Base-by-base conservation (phyloP, 1,139 yeast species). In the Tardiomyces blankii region DNA sequence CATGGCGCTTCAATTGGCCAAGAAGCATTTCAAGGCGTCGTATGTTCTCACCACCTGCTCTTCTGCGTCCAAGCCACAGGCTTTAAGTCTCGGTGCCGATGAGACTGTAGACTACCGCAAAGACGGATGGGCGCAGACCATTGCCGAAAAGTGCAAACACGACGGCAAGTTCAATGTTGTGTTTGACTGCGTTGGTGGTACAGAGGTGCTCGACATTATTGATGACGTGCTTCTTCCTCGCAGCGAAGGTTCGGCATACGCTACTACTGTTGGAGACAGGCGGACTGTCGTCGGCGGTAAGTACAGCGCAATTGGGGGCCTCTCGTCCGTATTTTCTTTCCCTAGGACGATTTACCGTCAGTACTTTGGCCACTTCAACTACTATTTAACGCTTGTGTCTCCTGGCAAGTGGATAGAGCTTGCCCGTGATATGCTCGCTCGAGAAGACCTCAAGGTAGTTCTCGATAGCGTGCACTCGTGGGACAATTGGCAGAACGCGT, bases 1-100 rank as follows among this genome's bases (percentile, higher is more conserved):
- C 51, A 72, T 68, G 63, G 71, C 74, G 3, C 67, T 77, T 25
- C 85, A 80, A 56, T 55, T 82, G 23, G 72, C 80, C 18, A 77
- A 74, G 52, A 59, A 67, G 18, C 61, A 67, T 65, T 71, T 35
- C 39, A 9, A 16, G n/a, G 18, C 19, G 4, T 14, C 59, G 27
- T 71, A 72, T 46, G 65, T 80, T 6, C 74, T 73, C 1, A 73
- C 70, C 28, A 64, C 72, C 3, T 71, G 76, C 50, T 71, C 75
- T 9, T 50, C 66, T 1, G 52, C 56, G 2, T 65, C 79, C 16
- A 62, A 64, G n/a, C 69, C 63, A 4, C 54, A 69, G 38, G 74
- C 75, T 40, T 62, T 60, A 45, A 56, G 59, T 8, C 59, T 72
- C 23, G 86, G 85, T 6, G 82, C 77, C 18, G 75, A 73, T 51